Conservation (phyloP, 768 basidiomycete genomes). For the Leccinum subgranulosum region DNA sequence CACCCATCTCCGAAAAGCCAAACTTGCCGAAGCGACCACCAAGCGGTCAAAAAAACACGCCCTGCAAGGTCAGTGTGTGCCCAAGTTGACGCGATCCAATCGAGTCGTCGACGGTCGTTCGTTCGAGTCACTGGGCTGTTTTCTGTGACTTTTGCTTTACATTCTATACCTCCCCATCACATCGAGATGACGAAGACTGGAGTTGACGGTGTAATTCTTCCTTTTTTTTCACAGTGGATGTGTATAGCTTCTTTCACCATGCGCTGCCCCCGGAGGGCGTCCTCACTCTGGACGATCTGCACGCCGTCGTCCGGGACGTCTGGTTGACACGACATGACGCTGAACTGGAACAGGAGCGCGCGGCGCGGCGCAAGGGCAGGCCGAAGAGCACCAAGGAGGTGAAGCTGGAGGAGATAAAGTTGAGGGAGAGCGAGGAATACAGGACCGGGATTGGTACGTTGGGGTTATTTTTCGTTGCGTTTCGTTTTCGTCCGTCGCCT, state of each 20-base stretch:
- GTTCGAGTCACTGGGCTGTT: background rate
- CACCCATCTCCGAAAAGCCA: constrained; percentile 64
- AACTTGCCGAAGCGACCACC: constrained; percentile 52
- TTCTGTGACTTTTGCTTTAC: background rate
- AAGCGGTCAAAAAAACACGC: constrained; percentile 58
- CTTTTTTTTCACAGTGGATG: constrained; percentile 45
- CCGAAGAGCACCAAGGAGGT: constrained; percentile 68
- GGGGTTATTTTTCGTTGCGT: constrained; percentile 18
- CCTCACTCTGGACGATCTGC: constrained; percentile 63
- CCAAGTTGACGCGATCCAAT: background rate
- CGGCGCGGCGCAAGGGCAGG: constrained; percentile 65
- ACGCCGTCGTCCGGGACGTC: constrained; percentile 56
- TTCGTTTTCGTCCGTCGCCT: background rate
- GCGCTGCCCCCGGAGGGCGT: constrained; percentile 58
- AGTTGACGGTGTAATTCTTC: background rate
- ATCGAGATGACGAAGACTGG: background rate
- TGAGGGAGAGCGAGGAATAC: constrained; percentile 69
- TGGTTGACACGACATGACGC: constrained; percentile 75
- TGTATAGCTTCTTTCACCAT: constrained; percentile 75
- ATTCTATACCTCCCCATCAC: background rate
- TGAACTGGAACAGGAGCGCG: constrained; percentile 59
- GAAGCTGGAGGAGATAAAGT: constrained; percentile 67
- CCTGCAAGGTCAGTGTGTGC: constrained; percentile 41
- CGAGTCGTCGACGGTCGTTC: background rate
- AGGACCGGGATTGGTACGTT: constrained; percentile 71